These are phyloP conservation scores for Bipolaris bicolor DNA, from an alignment of 2,329 filamentous ascomycete genomes.

Conservation along the genomic window DNA sequence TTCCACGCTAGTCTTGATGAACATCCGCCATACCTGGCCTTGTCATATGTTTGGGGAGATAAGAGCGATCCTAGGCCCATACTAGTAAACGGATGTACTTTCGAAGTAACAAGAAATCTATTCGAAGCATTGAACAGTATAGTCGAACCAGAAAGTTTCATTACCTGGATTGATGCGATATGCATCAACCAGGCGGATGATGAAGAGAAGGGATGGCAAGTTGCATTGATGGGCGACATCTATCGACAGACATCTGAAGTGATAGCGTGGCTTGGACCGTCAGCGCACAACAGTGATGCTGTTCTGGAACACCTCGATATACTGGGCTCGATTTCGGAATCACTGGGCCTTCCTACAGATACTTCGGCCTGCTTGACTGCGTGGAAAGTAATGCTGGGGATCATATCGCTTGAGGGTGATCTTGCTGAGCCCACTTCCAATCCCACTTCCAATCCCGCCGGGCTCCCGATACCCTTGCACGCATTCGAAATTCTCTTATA, in stretches of 20 bases:
- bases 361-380: neutral
- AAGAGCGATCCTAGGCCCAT: neutral
- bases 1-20: neutral
- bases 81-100: neutral
- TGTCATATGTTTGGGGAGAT: slow-evolving; percentile 2
- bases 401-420: too few relatives aligned
- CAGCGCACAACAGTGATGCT: slow-evolving; percentile 1
- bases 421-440: too few relatives aligned
- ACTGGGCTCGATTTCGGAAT: neutral
- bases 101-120: neutral
- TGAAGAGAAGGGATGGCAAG: slow-evolving; percentile 19
- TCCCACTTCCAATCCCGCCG: too few relatives aligned
- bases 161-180: slow-evolving; percentile 5
- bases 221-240: slow-evolving; percentile 21
- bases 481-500: neutral
- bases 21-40: neutral
- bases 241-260: slow-evolving; percentile 10
- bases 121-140: neutral
- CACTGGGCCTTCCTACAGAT: neutral
- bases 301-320: neutral
- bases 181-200: slow-evolving; percentile 2
- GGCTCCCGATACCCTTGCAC: neutral
- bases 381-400: neutral
- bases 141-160: neutral
- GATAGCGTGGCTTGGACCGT: slow-evolving; percentile 19